Conservation (phyloP, 202 grass and related monocot species). For the Cymbopogon flexuosus region DNA sequence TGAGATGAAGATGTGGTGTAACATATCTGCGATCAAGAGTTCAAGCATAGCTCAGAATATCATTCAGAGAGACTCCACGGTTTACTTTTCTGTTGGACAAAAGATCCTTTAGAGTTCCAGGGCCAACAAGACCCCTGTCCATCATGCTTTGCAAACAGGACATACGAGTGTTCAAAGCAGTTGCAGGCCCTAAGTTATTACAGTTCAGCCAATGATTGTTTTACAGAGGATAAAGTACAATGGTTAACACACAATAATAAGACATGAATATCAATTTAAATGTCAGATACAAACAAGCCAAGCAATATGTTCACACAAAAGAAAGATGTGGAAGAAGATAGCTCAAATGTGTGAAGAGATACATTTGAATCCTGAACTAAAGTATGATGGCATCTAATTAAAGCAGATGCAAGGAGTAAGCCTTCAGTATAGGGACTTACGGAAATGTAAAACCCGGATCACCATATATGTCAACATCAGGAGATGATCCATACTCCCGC, state of each 20-base stretch:
- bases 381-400: neutral
- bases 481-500: conserved; percentile 78
- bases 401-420: neutral
- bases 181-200: neutral
- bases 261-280: neutral
- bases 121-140: neutral
- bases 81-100: neutral
- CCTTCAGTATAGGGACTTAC: conserved; percentile 38
- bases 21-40: conserved; percentile 62
- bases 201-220: neutral
- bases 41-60: conserved; percentile 4
- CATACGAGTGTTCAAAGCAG: neutral
- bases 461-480: conserved; percentile 79
- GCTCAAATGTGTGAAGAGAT: neutral
- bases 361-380: neutral
- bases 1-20: conserved; percentile 84
- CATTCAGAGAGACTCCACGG: neutral
- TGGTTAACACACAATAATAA: neutral
- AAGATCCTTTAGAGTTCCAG: neutral
- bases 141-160: neutral
- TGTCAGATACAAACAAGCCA: neutral
- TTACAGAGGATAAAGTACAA: neutral
- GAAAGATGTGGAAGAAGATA: neutral
- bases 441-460: conserved; percentile 87
- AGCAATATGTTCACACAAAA: neutral